phyloP scores from a whole-genome alignment of 2,329 filamentous ascomycete species.

The Verticillium tricorpus region DNA sequence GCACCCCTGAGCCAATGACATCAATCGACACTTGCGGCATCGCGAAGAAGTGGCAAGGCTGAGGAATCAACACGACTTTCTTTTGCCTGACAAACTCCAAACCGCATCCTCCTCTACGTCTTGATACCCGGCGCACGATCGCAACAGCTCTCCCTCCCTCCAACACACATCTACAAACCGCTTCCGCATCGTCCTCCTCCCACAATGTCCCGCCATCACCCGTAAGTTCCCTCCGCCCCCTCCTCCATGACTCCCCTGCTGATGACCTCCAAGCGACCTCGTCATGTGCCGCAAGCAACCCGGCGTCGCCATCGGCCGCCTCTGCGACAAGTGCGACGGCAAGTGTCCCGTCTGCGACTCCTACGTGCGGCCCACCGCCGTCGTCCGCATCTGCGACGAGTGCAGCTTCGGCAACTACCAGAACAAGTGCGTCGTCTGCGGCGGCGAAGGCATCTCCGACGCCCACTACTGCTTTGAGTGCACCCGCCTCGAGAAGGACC shows the following conservation, averaged over 20 bases:
- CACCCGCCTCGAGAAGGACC: conserved; percentile 91
- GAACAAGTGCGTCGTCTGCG: conserved; percentile 99
- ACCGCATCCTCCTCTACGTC: conserved; percentile 12
- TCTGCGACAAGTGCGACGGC: conserved; percentile 99
- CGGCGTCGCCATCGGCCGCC: conserved; percentile 94
- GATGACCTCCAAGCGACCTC: conserved; percentile 62
- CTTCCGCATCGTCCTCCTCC: background rate
- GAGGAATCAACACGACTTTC: conserved; percentile 28
- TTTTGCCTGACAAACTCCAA: background rate
- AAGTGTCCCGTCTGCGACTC: conserved; percentile 99
- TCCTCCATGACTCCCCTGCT: conserved; percentile 13
- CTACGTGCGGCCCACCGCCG: conserved; percentile 95
- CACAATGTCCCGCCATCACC: conserved; percentile 89
- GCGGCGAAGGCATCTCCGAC: conserved; percentile 95
- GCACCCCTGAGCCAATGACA: background rate
- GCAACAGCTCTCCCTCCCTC: background rate
- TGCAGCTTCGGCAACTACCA: conserved; percentile 99
- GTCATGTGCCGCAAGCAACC: conserved; percentile 99
- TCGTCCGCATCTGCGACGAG: conserved; percentile 98
- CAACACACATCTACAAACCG: conserved; percentile 3
- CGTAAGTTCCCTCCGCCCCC: conserved; percentile 50
- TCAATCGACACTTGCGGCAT: conserved; percentile 3
- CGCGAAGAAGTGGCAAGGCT: conserved; percentile 34
- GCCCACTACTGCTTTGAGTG: conserved; percentile 99
- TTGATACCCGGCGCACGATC: background rate